Conservation (phyloP, 1,284 basidiomycete genomes). For the Boletus nobilissimus region DNA sequence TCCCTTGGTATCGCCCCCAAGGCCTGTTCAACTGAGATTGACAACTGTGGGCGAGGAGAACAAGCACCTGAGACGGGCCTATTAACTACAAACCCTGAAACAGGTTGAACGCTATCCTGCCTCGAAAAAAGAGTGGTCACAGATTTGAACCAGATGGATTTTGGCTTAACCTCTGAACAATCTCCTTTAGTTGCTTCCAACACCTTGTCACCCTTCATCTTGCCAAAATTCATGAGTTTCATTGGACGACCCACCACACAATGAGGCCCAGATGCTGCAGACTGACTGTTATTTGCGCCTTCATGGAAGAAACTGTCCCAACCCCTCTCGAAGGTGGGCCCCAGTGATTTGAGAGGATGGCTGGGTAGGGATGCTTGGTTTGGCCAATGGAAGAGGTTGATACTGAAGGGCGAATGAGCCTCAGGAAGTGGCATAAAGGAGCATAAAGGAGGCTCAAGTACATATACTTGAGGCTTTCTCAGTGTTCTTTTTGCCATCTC, state of each 20-base stretch:
- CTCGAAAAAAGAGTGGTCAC: slow-evolving; percentile 38
- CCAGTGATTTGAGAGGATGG: slow-evolving; percentile 47
- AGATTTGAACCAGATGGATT: slow-evolving; percentile 43
- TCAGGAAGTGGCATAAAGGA: slow-evolving; percentile 63
- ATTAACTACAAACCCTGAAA: slow-evolving; percentile 40
- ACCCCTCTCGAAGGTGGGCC: slow-evolving; percentile 53
- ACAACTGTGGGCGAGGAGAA: slow-evolving; percentile 52
- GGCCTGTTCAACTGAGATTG: slow-evolving; percentile 56
- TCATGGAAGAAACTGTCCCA: slow-evolving; percentile 63
- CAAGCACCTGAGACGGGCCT: slow-evolving; percentile 32
- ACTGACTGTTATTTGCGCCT: slow-evolving; percentile 37
- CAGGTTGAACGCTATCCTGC: slow-evolving; percentile 30
- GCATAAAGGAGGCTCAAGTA: slow-evolving; percentile 48
- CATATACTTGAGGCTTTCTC: slow-evolving; percentile 45
- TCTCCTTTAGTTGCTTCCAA: slow-evolving; percentile 37
- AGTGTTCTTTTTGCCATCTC: slow-evolving; percentile 63
- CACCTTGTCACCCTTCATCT: slow-evolving; percentile 50
- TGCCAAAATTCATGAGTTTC: slow-evolving; percentile 59
- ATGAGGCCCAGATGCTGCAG: slow-evolving; percentile 25
- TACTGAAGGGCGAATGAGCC: slow-evolving; percentile 47
- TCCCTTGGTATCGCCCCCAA: slow-evolving; percentile 36
- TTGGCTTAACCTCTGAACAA: slow-evolving; percentile 35
- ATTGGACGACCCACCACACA: slow-evolving; percentile 50
- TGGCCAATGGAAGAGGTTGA: slow-evolving; percentile 54
- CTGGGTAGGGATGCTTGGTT: slow-evolving; percentile 42